Conservation (phyloP, 2,329 filamentous ascomycete species). For the Ophiostoma ulmi region DNA sequence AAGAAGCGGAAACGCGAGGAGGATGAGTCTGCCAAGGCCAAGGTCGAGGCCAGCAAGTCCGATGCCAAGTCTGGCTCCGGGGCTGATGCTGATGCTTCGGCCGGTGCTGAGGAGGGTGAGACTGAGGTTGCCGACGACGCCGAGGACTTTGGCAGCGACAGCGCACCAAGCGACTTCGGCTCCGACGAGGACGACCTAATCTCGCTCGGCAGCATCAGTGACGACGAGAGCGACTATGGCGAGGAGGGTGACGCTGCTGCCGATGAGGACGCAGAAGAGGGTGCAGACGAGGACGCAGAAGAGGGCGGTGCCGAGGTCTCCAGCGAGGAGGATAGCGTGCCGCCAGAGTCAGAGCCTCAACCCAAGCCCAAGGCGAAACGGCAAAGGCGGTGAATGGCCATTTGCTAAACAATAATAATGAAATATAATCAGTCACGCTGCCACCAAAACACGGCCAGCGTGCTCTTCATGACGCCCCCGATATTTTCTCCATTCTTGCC, state of each 20-base stretch:
- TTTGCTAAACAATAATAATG: not conserved
- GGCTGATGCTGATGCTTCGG: conserved; percentile 57
- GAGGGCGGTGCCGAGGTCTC: conserved; percentile 8
- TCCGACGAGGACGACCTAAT: conserved; percentile 27
- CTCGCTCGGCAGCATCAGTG: conserved; percentile 27
- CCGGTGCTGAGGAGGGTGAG: conserved; percentile 34
- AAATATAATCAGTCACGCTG: conserved; percentile 5
- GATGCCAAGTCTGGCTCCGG: conserved; percentile 39
- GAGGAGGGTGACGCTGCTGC: conserved; percentile 15
- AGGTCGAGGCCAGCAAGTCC: conserved; percentile 51
- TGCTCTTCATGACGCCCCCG: conserved; percentile 9
- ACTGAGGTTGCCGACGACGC: conserved; percentile 63
- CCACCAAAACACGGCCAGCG: not conserved
- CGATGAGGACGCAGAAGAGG: conserved; percentile 15
- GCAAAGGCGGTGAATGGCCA: conserved; percentile 16
- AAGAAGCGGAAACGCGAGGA: conserved; percentile 68
- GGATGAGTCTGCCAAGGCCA: conserved; percentile 26
- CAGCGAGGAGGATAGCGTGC: conserved; percentile 16
- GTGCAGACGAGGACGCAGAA: conserved; percentile 18
- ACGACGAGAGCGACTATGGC: conserved; percentile 26
- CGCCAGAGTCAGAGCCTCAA: conserved; percentile 14
- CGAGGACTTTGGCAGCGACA: conserved; percentile 44
- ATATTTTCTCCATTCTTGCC: not conserved
- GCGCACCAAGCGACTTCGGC: conserved; percentile 33
- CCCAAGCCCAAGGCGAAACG: conserved; percentile 20